phyloP scores from a whole-genome alignment of 805 yeast genomes.

The Saturnispora halmiae region DNA sequence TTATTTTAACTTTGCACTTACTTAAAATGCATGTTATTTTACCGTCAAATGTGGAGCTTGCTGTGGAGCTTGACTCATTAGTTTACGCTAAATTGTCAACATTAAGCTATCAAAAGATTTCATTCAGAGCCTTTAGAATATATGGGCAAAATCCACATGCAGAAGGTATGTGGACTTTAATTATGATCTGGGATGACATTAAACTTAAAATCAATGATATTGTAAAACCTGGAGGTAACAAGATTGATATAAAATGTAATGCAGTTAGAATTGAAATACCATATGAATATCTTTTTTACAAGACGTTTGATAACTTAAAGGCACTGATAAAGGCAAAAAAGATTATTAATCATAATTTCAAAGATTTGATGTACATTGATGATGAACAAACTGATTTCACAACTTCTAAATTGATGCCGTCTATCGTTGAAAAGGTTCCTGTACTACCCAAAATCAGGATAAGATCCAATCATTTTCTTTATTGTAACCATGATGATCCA shows the following conservation, averaged over 20 bases:
- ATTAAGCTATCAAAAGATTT: conserved; percentile 11
- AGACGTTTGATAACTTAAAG: conserved; percentile 71
- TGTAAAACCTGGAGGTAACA: conserved; percentile 9
- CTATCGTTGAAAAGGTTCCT: conserved; percentile 31
- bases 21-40: conserved; percentile 20
- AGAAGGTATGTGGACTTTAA: conserved; percentile 22
- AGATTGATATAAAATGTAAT: conserved; percentile 15
- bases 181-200: conserved; percentile 18
- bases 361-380: conserved; percentile 19
- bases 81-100: conserved; percentile 16
- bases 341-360: conserved; percentile 36
- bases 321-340: conserved; percentile 60
- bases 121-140: conserved; percentile 21
- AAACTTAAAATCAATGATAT: conserved; percentile 12
- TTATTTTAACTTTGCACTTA: conserved; percentile 20
- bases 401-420: conserved; percentile 26
- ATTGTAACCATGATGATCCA: conserved; percentile 80
- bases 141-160: conserved; percentile 25
- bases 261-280: conserved; percentile 44
- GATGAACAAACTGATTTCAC: conserved; percentile 23
- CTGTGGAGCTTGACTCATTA: conserved; percentile 25
- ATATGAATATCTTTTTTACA: conserved; percentile 64
- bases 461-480: conserved; percentile 44
- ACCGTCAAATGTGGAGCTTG: conserved; percentile 24
- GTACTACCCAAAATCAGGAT: conserved; percentile 50